Evolutionary conservation across 148 eudicot genomes (phyloP), one percentile per base, ranked within the genome.

Genomic region (Linanthus parryae): DNA sequence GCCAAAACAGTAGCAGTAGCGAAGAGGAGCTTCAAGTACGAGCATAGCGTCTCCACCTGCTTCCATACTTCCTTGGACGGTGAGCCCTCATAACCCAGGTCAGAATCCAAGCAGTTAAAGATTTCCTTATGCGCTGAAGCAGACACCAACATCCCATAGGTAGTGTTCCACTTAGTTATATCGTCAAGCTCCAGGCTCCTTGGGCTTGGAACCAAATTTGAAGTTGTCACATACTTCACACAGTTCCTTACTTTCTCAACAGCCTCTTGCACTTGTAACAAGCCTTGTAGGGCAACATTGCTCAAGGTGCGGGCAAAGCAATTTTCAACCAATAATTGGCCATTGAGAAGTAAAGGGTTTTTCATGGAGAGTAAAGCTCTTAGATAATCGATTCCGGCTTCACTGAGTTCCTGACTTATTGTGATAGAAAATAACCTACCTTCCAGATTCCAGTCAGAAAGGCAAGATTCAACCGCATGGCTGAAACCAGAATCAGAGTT

Each of bases 401-500:
- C 34, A 18, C 24, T 51, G 26, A 51, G 10, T 4, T 25, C 15
- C 20, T 19, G 55, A 11, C 29, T 51, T 33, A 51, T 12, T 30
- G 55, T 19, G 40, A 51, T 14, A 29, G 55, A 31, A 31, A 51
- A 51, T 51, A 51, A 51, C 39, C 26, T 51, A 8, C 40, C 40
- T 33, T 51, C 55, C 15, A 51, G 30, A 20, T 51, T 51, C 55
- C 55, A 51, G 34, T 51, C 55, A 51, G 25, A 51, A 19, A 51
- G 40, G 38, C 55, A 51, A 31, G 55, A 51, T 8, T 3, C 39
- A 33, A 51, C 38, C 4, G 55, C 55, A 7, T 51, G 24, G 40
- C 55, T 51, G 55, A 31, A 51, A 29, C 39, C 55, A 33, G 55
- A 18, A 33, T 51, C 55, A 30, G 55, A 51, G 20, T 51, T 40